These are phyloP conservation scores for Russula brevipes DNA, from an alignment of 768 basidiomycete genomes.

Conservation along the genomic window DNA sequence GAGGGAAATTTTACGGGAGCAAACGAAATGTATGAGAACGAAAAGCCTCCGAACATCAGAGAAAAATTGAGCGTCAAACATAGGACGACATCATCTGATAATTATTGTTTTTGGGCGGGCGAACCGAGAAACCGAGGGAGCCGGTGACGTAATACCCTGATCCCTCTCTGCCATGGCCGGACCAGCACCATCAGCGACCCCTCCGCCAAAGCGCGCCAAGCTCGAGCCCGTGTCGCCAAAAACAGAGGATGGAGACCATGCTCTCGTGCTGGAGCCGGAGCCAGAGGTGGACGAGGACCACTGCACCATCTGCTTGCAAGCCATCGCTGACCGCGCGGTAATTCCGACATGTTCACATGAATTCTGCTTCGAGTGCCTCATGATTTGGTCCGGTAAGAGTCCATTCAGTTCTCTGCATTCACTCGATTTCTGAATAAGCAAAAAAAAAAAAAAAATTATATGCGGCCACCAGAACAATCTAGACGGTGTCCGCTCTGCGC, in stretches of 20 bases:
- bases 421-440: background rate
- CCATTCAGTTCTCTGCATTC: background rate
- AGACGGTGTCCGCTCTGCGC: constrained; percentile 74
- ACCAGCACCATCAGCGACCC: background rate
- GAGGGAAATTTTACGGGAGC: background rate
- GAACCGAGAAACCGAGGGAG: background rate
- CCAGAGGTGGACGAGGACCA: constrained; percentile 46
- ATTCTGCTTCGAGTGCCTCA: constrained; percentile 89
- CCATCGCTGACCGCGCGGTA: constrained; percentile 69
- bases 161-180: background rate
- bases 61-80: no score
- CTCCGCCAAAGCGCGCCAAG: background rate
- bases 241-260: background rate
- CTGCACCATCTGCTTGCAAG: constrained; percentile 85
- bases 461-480: constrained; percentile 53
- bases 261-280: background rate
- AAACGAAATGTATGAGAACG: background rate
- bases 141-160: background rate
- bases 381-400: constrained; percentile 73
- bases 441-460: background rate
- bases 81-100: background rate
- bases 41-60: no score
- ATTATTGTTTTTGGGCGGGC: background rate
- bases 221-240: background rate
- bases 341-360: constrained; percentile 85